A percentile compares a stretch with the other conserved stretches of the same genome.
Evolutionary conservation across 2,329 filamentous ascomycete species (phyloP).

Genomic region (Colletotrichum acutatum): DNA sequence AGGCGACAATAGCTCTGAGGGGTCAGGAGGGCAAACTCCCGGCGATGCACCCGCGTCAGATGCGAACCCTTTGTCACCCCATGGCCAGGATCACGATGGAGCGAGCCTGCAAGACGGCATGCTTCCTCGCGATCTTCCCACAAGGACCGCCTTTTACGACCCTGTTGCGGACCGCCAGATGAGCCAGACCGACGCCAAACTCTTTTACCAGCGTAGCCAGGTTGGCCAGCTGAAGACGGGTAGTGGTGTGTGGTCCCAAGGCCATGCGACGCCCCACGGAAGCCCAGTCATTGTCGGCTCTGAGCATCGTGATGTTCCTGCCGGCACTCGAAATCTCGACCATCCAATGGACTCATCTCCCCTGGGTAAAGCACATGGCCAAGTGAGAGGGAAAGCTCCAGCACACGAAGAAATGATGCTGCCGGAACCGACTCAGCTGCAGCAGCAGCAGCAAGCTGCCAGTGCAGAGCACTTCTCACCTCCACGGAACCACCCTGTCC

Average conservation of each 20-base stretch:
- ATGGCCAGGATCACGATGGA: constrained; percentile 4
- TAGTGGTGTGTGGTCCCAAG: constrained; percentile 49
- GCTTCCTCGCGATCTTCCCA: constrained; percentile 69
- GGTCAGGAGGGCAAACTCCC: constrained; percentile 11
- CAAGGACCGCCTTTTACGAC: constrained; percentile 90
- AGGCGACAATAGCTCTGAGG: constrained; percentile 31
- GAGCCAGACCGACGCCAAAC: constrained; percentile 92
- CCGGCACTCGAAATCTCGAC: constrained; percentile 43
- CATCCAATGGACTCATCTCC: constrained; percentile 40
- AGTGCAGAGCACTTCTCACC: neutral
- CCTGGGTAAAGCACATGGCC: neutral
- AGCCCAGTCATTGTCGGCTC: constrained; percentile 55
- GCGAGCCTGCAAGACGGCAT: constrained; percentile 61
- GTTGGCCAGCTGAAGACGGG: constrained; percentile 61
- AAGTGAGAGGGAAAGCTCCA: neutral
- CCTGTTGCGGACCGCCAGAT: constrained; percentile 93
- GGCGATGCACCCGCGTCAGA: constrained; percentile 1
- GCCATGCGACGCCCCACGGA: constrained; percentile 55
- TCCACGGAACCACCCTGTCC: neutral
- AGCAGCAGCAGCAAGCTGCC: neutral
- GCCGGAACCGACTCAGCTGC: constrained; percentile 12
- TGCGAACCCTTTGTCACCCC: neutral
- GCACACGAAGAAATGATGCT: constrained; percentile 18
- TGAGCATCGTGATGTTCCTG: constrained; percentile 37
- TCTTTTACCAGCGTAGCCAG: constrained; percentile 94